Percentiles rank a stretch among this genome's conserved stretches.
phyloP scores from a whole-genome alignment of 2,329 filamentous ascomycete genomes.

The Karstenula rhodostoma region DNA sequence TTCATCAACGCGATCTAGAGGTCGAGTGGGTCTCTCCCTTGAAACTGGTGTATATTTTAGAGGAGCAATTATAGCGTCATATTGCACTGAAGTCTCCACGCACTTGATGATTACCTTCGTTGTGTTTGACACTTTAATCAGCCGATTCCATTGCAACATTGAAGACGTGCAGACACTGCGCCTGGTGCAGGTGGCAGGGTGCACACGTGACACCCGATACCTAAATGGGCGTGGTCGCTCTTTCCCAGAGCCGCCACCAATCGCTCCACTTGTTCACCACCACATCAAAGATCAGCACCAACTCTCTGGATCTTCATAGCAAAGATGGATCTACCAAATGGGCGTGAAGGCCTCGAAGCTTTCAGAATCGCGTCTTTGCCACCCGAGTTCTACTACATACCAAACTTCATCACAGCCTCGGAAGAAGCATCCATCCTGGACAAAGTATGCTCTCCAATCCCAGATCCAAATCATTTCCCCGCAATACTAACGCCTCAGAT shows the following conservation, averaged over 20 bases:
- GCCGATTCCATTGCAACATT: no score
- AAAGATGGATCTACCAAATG: background rate
- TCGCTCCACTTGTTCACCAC: background rate
- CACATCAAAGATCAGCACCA: background rate
- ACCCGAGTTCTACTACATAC: conserved; percentile 79
- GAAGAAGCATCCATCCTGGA: conserved; percentile 77
- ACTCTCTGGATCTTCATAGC: background rate
- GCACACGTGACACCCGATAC: background rate
- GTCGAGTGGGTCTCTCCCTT: conserved; percentile 4
- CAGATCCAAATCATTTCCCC: background rate
- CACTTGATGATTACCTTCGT: background rate
- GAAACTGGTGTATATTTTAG: background rate
- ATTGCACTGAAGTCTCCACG: background rate
- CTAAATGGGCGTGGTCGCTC: background rate
- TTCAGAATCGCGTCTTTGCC: conserved; percentile 64
- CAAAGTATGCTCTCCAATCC: conserved; percentile 62
- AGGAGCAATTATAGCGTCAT: background rate
- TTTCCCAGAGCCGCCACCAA: background rate
- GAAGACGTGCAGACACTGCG: no score
- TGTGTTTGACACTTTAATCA: background rate
- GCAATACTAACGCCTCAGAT: conserved; percentile 45
- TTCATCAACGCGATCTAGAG: conserved; percentile 1
- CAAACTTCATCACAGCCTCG: conserved; percentile 78
- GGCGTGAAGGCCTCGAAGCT: conserved; percentile 13
- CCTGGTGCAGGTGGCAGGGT: no score